These are phyloP conservation scores for Ceratobasidium sp. DNA, from an alignment of 1,284 basidiomycete species.

Conservation along the genomic window DNA sequence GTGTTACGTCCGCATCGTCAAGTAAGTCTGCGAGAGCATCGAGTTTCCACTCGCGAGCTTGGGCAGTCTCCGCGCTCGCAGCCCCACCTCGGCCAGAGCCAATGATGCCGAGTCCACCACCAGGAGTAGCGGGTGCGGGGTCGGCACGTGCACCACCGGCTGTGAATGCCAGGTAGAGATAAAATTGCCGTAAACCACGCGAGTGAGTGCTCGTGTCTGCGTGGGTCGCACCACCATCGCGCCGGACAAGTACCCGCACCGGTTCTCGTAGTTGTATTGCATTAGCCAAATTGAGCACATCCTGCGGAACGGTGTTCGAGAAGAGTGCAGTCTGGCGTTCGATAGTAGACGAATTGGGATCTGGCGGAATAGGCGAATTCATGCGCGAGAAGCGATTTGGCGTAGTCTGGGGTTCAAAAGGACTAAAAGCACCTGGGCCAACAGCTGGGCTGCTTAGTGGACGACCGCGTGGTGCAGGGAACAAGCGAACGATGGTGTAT, in stretches of 20 bases:
- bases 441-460: constrained; percentile 50
- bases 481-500: constrained; percentile 86
- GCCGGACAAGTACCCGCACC: constrained; percentile 91
- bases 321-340: constrained; percentile 97
- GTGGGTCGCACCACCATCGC: constrained; percentile 88
- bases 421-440: constrained; percentile 53
- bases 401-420: constrained; percentile 57
- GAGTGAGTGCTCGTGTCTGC: constrained; percentile 74
- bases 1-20: constrained; percentile 81
- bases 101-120: constrained; percentile 83
- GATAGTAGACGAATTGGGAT: constrained; percentile 52
- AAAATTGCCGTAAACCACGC: constrained; percentile 89
- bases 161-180: constrained; percentile 90
- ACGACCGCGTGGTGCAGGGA: constrained; percentile 84
- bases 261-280: constrained; percentile 91
- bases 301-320: constrained; percentile 92
- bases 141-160: constrained; percentile 75
- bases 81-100: constrained; percentile 80
- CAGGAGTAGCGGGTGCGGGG: constrained; percentile 58
- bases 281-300: constrained; percentile 88
- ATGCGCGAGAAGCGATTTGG: constrained; percentile 35
- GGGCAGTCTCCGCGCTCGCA: constrained; percentile 73
- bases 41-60: constrained; percentile 96
- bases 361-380: constrained; percentile 39
- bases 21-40: constrained; percentile 93